Evolutionary conservation across 495 filamentous ascomycete genomes (phyloP).

Genomic region (Penicillium cosmopolitanum): DNA sequence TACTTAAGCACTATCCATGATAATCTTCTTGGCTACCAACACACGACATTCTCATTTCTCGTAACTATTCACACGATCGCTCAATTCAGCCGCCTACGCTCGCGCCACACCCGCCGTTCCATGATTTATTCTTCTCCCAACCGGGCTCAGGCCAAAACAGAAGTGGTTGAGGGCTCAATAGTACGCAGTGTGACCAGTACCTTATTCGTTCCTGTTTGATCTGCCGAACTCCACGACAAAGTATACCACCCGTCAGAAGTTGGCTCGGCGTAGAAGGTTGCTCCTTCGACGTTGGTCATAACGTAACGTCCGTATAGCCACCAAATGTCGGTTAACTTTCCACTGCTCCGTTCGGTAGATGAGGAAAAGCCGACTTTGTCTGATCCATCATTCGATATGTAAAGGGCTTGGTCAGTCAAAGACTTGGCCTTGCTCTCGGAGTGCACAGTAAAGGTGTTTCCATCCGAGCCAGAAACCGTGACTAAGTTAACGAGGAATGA

Average conservation of each 20-base stretch:
- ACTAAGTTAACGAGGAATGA: background rate
- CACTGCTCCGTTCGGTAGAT: background rate
- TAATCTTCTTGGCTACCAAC: background rate
- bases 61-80: slow-evolving; percentile 7
- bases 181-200: slow-evolving; percentile 21
- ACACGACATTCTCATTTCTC: background rate
- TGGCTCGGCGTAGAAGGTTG: slow-evolving; percentile 20
- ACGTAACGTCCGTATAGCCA: slow-evolving; percentile 23
- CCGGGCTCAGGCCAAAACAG: slow-evolving; percentile 15
- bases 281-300: slow-evolving; percentile 14
- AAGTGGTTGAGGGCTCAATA: slow-evolving; percentile 18
- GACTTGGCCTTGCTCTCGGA: slow-evolving; percentile 3
- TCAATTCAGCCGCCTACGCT: background rate
- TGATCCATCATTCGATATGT: slow-evolving; percentile 4
- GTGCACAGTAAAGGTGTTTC: slow-evolving; percentile 17
- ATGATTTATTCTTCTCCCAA: background rate
- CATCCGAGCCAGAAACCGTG: slow-evolving; percentile 4
- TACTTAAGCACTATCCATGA: background rate
- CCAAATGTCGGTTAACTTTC: slow-evolving; percentile 20
- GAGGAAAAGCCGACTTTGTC: slow-evolving; percentile 15
- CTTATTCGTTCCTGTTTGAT: slow-evolving; percentile 8
- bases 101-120: background rate
- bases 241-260: slow-evolving; percentile 14
- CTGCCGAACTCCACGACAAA: slow-evolving; percentile 19
- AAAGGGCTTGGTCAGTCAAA: slow-evolving; percentile 9